Evolutionary conservation across 768 basidiomycete species (phyloP).

Genomic region (Amanita subjunquillea): DNA sequence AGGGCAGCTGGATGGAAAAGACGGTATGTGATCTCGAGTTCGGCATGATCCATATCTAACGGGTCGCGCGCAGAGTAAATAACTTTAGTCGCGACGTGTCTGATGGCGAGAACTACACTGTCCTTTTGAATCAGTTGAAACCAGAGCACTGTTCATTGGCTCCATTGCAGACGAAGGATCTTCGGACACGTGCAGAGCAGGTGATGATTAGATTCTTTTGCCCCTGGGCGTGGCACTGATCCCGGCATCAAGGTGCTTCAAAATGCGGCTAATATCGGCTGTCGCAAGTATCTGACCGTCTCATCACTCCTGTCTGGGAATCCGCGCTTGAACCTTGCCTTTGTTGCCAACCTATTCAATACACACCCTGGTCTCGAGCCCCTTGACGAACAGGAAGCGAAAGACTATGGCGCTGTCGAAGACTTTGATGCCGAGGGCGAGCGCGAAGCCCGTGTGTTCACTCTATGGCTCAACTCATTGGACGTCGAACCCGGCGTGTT

Average conservation of each 20-base stretch:
- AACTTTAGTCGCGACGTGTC: constrained; percentile 98
- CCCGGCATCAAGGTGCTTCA: constrained; percentile 53
- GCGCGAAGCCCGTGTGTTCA: constrained; percentile 95
- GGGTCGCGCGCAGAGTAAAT: constrained; percentile 58
- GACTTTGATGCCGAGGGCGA: constrained; percentile 99
- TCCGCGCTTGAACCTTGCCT: constrained; percentile 94
- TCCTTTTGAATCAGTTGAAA: constrained; percentile 92
- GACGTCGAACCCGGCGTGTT: constrained; percentile 95
- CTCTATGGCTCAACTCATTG: constrained; percentile 94
- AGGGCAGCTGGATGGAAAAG: constrained; percentile 90
- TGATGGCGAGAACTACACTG: constrained; percentile 96
- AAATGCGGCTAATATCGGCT: constrained; percentile 89
- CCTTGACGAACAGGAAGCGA: constrained; percentile 88
- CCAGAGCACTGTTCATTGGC: constrained; percentile 87
- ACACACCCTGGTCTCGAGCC: constrained; percentile 92
- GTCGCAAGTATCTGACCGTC: constrained; percentile 91
- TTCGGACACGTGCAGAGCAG: constrained; percentile 81
- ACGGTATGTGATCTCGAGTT: constrained; percentile 33
- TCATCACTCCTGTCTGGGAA: constrained; percentile 90
- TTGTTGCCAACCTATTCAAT: constrained; percentile 98
- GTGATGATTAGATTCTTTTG: constrained; percentile 15
- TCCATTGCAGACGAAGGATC: constrained; percentile 78
- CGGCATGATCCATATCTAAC: not conserved
- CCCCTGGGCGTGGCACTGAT: not conserved
- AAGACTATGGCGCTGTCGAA: constrained; percentile 81